phyloP scores from a whole-genome alignment of 192 early-diverging fungal species.

The Kickxella alabastrina region DNA sequence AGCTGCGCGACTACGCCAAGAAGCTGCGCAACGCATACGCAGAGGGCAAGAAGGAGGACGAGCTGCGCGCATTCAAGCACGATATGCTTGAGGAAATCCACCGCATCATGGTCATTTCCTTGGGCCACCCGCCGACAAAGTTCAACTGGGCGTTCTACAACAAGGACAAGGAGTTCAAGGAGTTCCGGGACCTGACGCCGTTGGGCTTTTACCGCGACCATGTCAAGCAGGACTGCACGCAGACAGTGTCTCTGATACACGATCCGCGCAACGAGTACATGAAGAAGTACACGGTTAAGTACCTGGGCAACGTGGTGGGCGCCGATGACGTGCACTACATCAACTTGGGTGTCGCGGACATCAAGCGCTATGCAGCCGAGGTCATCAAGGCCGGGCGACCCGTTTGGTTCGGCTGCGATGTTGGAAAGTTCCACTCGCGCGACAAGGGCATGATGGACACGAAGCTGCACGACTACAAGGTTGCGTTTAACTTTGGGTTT shows the following conservation, averaged over 20 bases:
- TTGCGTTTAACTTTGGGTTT: constrained; percentile 62
- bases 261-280: constrained; percentile 66
- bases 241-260: constrained; percentile 66
- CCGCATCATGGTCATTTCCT: constrained; percentile 63
- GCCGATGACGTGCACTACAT: constrained; percentile 66
- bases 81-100: constrained; percentile 65
- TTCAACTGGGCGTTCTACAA: constrained; percentile 68
- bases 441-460: constrained; percentile 60
- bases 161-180: constrained; percentile 66
- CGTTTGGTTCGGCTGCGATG: constrained; percentile 78
- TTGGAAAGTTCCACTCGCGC: constrained; percentile 60
- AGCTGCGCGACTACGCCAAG: constrained; percentile 67
- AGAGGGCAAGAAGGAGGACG: constrained; percentile 32
- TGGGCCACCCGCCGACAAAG: constrained; percentile 65
- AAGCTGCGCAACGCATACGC: constrained; percentile 54
- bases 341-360: constrained; percentile 54
- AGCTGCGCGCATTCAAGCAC: constrained; percentile 55
- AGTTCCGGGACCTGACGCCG: constrained; percentile 56
- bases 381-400: constrained; percentile 60
- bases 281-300: constrained; percentile 68
- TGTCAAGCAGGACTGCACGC: constrained; percentile 55
- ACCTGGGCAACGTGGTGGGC: constrained; percentile 69
- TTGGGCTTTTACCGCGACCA: constrained; percentile 60
- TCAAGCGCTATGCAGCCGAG: constrained; percentile 59
- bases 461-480: constrained; percentile 59